Evolutionary conservation across 2,329 filamentous ascomycete species (phyloP), one percentile per base, ranked within the genome.

Genomic region (Cladophialophora carrionii): DNA sequence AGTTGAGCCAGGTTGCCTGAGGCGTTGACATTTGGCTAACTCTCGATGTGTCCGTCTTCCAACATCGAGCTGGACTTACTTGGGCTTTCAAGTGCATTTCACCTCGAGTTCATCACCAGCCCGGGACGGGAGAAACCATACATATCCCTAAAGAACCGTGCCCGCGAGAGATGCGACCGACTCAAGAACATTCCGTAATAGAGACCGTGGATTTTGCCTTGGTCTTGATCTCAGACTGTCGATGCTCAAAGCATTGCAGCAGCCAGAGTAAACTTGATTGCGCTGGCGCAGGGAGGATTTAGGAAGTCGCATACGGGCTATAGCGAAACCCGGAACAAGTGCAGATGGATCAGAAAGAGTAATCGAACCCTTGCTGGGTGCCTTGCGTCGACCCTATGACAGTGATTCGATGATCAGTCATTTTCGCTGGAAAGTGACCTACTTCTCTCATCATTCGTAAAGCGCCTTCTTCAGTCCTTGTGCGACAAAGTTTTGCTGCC

Each of bases 291-390:
- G 8, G 6, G 17, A 43, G 8, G 37, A 12, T 51, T 29, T 51
- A 5, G 24, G 14, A 17, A 34, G 43, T 49, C 24, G 43, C 14
- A 7, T n/a, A n/a, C 41, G 20, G 24, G 26, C 20, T 22, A 26
- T 26, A 48, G 56, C 8, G 24, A 26, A 49, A 29, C 20, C 26
- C 41, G 20, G 43, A 29, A 29, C 41, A 49, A 9, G 10, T 37
- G 24, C 31, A 31, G 56, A 58, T 58, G 41, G 20, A 41, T 58
- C 49, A 58, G 41, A 51, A 58, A 58, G 31, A 31, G 56, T 58
- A 58, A 58, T 58, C 56, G 48, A 43, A 31, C 26, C n/a, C 32
- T 20, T n/a, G n/a, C n/a, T n/a, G n/a, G n/a, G n/a, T n/a, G n/a
- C n/a, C n/a, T n/a, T 9, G 31, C 29, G 7, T n/a, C 20, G 17